Conservation (phyloP, 441 rosid species). For the Adansonia madagascariensis region DNA sequence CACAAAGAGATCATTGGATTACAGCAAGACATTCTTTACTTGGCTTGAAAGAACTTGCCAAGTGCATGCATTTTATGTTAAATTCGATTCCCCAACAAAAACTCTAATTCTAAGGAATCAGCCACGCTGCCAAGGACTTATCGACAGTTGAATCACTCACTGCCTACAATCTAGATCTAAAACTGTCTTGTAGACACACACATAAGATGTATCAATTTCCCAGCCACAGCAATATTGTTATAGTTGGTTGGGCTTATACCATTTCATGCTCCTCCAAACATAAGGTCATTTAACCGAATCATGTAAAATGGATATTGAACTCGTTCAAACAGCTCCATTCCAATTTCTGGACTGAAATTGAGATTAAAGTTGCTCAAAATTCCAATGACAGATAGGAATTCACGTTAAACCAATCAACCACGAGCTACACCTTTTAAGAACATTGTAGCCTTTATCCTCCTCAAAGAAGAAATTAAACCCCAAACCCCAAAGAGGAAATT, state of each 20-base stretch:
- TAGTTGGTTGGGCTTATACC: background rate
- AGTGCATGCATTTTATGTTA: background rate
- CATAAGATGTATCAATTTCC: background rate
- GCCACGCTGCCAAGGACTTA: background rate
- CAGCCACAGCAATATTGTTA: background rate
- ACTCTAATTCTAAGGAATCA: background rate
- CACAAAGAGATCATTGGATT: background rate
- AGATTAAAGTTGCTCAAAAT: background rate
- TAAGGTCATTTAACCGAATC: background rate
- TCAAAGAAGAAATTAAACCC: background rate
- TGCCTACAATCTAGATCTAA: background rate
- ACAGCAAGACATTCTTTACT: background rate
- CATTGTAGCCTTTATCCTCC: background rate
- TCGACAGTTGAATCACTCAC: background rate
- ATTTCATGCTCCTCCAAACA: background rate
- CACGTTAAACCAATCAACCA: background rate
- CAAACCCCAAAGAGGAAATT: background rate
- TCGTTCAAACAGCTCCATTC: background rate
- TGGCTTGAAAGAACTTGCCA: background rate
- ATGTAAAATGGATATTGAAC: background rate
- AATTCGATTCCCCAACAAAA: background rate
- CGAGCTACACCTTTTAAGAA: background rate
- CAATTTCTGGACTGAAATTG: background rate
- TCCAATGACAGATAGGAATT: background rate
- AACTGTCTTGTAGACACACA: background rate